These are phyloP conservation scores for Chrysoporthe cubensis DNA, from an alignment of 2,329 filamentous ascomycete genomes.

Conservation along the genomic window DNA sequence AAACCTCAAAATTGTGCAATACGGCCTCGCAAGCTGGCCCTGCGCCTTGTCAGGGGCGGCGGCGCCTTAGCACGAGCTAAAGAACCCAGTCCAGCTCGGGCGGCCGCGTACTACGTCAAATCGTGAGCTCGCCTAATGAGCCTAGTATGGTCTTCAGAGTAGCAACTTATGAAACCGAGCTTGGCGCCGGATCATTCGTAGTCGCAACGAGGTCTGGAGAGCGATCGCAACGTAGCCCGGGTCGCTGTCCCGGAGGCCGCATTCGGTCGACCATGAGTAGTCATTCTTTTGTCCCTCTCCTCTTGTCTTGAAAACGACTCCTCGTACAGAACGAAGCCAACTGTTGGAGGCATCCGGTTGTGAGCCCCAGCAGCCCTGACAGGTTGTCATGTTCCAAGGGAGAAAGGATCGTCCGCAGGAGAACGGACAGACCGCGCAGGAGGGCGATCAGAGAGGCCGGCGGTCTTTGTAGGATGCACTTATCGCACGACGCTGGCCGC, in stretches of 20 bases:
- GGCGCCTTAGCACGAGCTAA: no score
- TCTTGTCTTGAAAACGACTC: background rate
- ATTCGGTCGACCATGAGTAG: background rate
- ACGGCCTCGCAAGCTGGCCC: background rate
- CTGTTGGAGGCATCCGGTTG: no score
- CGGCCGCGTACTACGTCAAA: background rate
- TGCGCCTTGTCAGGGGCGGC: background rate
- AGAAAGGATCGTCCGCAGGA: background rate
- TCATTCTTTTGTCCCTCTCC: background rate
- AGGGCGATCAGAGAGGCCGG: background rate
- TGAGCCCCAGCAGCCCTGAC: no score
- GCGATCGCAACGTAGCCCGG: background rate
- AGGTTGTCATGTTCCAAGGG: no score
- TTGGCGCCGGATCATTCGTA: background rate
- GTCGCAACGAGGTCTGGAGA: background rate
- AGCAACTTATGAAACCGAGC: background rate
- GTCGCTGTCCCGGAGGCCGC: background rate
- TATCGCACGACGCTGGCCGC: background rate
- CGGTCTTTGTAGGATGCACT: background rate
- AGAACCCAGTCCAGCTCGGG: background rate
- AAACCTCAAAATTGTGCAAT: background rate
- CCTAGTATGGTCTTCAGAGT: background rate
- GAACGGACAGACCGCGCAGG: background rate
- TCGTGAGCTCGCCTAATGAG: background rate
- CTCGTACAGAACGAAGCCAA: background rate